Percentiles rank a stretch among this genome's conserved stretches.
phyloP scores from a whole-genome alignment of 805 yeast species.

The Yarrowia yakushimensis region DNA sequence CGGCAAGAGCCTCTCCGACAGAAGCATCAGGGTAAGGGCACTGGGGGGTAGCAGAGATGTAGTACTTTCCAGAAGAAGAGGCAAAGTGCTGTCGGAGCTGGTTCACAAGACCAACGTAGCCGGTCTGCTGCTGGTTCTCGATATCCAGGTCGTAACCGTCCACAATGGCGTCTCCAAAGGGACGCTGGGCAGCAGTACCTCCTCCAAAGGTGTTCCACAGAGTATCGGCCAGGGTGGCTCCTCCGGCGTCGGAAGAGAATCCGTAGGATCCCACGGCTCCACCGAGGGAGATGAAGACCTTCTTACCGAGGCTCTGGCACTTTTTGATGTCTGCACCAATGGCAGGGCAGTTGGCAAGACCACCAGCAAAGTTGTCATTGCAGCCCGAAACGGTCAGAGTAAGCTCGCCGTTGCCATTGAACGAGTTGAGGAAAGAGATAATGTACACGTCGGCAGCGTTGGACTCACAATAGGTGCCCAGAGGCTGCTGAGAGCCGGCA shows the following conservation, averaged over 20 bases:
- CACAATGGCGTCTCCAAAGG: slow-evolving; percentile 53
- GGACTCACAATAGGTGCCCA: slow-evolving; percentile 60
- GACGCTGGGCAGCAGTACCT: slow-evolving; percentile 39
- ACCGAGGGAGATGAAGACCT: slow-evolving; percentile 62
- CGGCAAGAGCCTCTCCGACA: slow-evolving; percentile 42
- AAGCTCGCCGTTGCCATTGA: slow-evolving; percentile 38
- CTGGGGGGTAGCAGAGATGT: slow-evolving; percentile 65
- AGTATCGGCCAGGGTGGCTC: slow-evolving; percentile 44
- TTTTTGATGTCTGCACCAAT: slow-evolving; percentile 59
- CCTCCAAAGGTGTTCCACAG: slow-evolving; percentile 51
- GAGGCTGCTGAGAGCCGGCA: slow-evolving; percentile 49
- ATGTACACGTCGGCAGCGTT: slow-evolving; percentile 60
- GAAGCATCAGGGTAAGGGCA: slow-evolving; percentile 60
- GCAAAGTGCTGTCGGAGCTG: slow-evolving; percentile 33
- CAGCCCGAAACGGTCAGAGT: slow-evolving; percentile 20
- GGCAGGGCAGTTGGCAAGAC: slow-evolving; percentile 41
- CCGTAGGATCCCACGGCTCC: slow-evolving; percentile 55
- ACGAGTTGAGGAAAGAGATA: slow-evolving; percentile 64
- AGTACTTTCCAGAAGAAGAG: slow-evolving; percentile 43
- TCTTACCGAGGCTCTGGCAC: slow-evolving; percentile 72
- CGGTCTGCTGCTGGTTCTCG: slow-evolving; percentile 48
- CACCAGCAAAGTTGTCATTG: slow-evolving; percentile 15
- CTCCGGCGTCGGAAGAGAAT: slow-evolving; percentile 46
- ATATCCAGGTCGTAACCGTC: slow-evolving; percentile 71
- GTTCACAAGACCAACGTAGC: slow-evolving; percentile 49